Evolutionary conservation across 805 yeast species (phyloP), one percentile per base, ranked within the genome.

Genomic region (Dipodascopsis uninucleata): DNA sequence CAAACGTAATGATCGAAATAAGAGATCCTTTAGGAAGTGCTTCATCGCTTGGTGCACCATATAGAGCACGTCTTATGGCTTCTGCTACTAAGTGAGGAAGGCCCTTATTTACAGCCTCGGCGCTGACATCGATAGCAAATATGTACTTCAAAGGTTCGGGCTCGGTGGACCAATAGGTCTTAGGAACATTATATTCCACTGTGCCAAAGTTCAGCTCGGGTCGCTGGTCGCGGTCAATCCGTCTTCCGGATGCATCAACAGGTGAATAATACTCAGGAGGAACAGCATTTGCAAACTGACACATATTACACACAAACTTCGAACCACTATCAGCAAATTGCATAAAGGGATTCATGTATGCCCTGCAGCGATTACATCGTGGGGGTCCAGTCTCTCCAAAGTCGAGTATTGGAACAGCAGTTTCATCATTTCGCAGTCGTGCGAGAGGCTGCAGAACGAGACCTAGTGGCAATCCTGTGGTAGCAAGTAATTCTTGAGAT

Each of bases 321-420:
- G 79, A 76, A 22, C 81, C 80, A 43, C 73, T 74, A 4, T 77
- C 72, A 41, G 73, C 68, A 54, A 78, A 80, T 49, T 76, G 80
- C 79, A 85, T 82, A 16, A 80, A 76, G 3, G 97, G 94, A 61
- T 90, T 93, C 51, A 88, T 72, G 63, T 88, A 93, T 1, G 96
- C 78, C 44, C 96, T 77, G 67, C 99, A 93, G 51, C 97, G 81
- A 55, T 78, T 76, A 66, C 99, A 93, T 56, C 99, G 76, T 26
- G 94, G 81, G 0, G 96, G 95, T 0, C 87, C 86, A 31, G 70
- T 60, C 5, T 60, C 59, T 20, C 71, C 66, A 68, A 77, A 75
- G 59, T 85, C 89, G 4, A 82, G 80, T 3, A 74, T 71, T 0
- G 95, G 94, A 1, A 88, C 76, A 0, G 66, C 66, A 1, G 75